Evolutionary conservation across 345 rosid genomes (phyloP).

Genomic region (Heritiera fomes): DNA sequence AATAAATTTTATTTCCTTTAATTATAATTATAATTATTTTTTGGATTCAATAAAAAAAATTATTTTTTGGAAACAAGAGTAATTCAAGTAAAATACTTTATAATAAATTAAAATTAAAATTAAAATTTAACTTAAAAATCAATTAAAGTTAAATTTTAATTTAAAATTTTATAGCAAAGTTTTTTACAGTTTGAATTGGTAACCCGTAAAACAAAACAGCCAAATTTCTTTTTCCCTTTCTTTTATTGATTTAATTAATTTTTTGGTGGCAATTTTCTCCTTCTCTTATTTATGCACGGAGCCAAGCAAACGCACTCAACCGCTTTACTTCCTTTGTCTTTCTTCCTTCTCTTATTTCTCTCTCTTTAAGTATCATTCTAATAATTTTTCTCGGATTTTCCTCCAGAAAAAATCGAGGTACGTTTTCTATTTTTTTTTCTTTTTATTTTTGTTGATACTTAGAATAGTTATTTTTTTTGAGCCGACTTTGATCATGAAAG

Average conservation of each 20-base stretch:
- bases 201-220: constrained; percentile 26
- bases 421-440: background rate
- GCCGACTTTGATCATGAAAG: background rate
- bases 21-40: no score
- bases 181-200: constrained; percentile 25
- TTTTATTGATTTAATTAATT: background rate
- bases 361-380: background rate
- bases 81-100: no score
- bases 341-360: background rate
- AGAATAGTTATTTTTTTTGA: background rate
- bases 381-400: constrained; percentile 1
- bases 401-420: constrained; percentile 22
- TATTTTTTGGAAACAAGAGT: no score
- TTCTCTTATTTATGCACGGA: constrained; percentile 21
- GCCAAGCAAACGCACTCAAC: constrained; percentile 23
- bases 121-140: no score
- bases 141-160: no score
- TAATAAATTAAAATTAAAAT: no score
- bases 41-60: no score
- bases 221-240: background rate
- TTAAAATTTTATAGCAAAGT: background rate
- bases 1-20: no score
- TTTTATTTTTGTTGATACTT: background rate
- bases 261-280: constrained; percentile 18
- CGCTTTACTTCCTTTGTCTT: constrained; percentile 19